phyloP scores from a whole-genome alignment of 768 basidiomycete species.

The Hygrocybe coccinea region DNA sequence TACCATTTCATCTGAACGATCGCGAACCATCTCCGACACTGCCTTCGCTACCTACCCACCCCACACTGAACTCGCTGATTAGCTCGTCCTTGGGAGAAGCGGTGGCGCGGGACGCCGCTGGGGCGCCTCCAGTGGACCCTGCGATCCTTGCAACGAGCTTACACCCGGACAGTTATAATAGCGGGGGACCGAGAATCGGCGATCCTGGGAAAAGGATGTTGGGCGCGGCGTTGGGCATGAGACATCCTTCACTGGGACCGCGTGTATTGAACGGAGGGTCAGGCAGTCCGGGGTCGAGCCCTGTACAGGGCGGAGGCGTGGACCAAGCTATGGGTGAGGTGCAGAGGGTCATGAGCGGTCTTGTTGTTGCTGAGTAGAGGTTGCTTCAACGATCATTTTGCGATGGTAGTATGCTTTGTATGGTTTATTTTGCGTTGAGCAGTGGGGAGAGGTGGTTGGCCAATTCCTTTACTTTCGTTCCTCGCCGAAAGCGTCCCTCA shows the following conservation, averaged over 20 bases:
- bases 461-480: not conserved
- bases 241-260: conserved; percentile 70
- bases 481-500: too few relatives aligned
- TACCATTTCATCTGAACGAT: conserved; percentile 30
- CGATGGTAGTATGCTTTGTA: not conserved
- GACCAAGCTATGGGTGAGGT: conserved; percentile 62
- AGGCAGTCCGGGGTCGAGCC: conserved; percentile 31
- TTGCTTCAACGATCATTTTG: too few relatives aligned
- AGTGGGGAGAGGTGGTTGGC: not conserved
- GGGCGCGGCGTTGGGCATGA: conserved; percentile 76
- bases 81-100: conserved; percentile 62
- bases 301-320: conserved; percentile 39
- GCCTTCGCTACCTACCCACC: conserved; percentile 74
- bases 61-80: conserved; percentile 80
- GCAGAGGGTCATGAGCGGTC: conserved; percentile 70
- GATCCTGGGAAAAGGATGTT: conserved; percentile 89
- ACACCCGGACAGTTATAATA: conserved; percentile 33
- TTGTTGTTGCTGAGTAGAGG: conserved; percentile 62
- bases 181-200: conserved; percentile 59
- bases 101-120: conserved; percentile 37
- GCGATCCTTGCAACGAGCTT: conserved; percentile 61
- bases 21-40: conserved; percentile 81
- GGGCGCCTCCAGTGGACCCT: conserved; percentile 52
- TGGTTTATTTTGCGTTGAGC: not conserved
- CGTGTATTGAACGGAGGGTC: conserved; percentile 47